phyloP scores from a whole-genome alignment of 2,329 filamentous ascomycete species.

The Lomentospora prolificans region DNA sequence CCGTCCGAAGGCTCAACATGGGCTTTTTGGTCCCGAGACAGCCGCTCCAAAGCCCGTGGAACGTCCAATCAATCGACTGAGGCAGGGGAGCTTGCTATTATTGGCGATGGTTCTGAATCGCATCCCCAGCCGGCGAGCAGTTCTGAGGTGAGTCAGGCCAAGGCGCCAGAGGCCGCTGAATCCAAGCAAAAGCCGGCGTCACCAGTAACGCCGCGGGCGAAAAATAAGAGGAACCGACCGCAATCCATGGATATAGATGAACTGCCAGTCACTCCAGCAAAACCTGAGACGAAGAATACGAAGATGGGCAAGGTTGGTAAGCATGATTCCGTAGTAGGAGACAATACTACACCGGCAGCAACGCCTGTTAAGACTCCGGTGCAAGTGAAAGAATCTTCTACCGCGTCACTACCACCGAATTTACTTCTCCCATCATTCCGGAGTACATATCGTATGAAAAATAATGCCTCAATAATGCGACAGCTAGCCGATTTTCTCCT shows the following conservation, averaged over 20 bases:
- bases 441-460: slow-evolving; percentile 57
- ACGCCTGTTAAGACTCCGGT: slow-evolving; percentile 2
- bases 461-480: slow-evolving; percentile 61
- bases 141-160: slow-evolving; percentile 27
- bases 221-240: slow-evolving; percentile 36
- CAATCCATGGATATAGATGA: slow-evolving; percentile 38
- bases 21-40: slow-evolving; percentile 70
- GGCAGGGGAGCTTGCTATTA: slow-evolving; percentile 45
- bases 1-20: slow-evolving; percentile 53
- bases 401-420: slow-evolving; percentile 36
- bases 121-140: slow-evolving; percentile 39
- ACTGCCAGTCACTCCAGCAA: slow-evolving; percentile 17
- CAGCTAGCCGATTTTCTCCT: slow-evolving; percentile 52
- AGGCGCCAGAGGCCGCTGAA: slow-evolving; percentile 17
- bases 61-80: slow-evolving; percentile 20
- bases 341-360: background rate
- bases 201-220: slow-evolving; percentile 21
- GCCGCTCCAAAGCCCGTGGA: slow-evolving; percentile 24
- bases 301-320: slow-evolving; percentile 15
- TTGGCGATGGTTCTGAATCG: slow-evolving; percentile 46
- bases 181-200: slow-evolving; percentile 17
- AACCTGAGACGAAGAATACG: background rate
- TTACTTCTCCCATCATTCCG: slow-evolving; percentile 60
- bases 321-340: too few species aligned
- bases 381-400: slow-evolving; percentile 20